These are phyloP conservation scores for Penicillium aurantiogriseum DNA, from an alignment of 2,329 filamentous ascomycete species.

Conservation along the genomic window DNA sequence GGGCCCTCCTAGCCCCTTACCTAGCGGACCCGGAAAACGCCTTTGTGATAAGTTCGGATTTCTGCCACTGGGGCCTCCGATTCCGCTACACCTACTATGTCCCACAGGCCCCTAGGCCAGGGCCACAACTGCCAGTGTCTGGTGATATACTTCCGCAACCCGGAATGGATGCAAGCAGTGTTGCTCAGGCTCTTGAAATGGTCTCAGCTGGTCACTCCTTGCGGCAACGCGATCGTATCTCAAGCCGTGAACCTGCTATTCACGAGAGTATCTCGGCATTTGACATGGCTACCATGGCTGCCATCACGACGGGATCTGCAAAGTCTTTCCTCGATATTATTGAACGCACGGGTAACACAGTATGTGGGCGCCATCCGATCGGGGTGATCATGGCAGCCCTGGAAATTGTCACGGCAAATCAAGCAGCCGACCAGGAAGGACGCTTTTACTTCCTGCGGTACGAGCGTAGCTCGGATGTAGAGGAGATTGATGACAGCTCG, in stretches of 20 bases:
- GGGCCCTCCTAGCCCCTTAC: conserved; percentile 71
- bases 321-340: conserved; percentile 68
- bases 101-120: conserved; percentile 45
- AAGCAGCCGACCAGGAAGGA: conserved; percentile 44
- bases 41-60: conserved; percentile 91
- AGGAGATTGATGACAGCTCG: conserved; percentile 69
- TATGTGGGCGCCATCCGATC: conserved; percentile 93
- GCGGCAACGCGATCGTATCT: conserved; percentile 34
- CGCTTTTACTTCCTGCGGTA: conserved; percentile 81
- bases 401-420: conserved; percentile 57
- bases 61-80: conserved; percentile 89
- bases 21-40: conserved; percentile 69
- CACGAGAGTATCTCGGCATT: conserved; percentile 81
- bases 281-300: conserved; percentile 79
- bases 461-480: conserved; percentile 76
- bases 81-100: conserved; percentile 84
- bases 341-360: conserved; percentile 75
- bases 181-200: conserved; percentile 29
- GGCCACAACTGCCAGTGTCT: conserved; percentile 38
- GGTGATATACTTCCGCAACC: conserved; percentile 45
- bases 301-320: conserved; percentile 75
- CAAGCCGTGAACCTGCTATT: conserved; percentile 54
- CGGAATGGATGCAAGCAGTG: conserved; percentile 25
- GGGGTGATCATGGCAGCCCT: conserved; percentile 87
- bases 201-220: conserved; percentile 31